Evolutionary conservation across 768 basidiomycete species (phyloP).

Genomic region (Coprinellus aureogranulatus): DNA sequence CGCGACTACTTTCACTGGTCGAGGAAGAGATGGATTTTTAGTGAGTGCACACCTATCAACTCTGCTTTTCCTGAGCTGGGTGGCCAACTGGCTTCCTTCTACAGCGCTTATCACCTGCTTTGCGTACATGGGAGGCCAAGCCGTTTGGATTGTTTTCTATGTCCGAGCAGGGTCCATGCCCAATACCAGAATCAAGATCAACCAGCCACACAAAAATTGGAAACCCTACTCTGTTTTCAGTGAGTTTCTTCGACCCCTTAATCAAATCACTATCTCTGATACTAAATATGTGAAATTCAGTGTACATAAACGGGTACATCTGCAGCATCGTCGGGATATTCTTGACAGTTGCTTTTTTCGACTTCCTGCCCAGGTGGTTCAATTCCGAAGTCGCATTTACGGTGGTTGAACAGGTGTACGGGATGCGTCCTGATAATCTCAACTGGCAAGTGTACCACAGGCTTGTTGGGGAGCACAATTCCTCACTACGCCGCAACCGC

Average conservation of each 20-base stretch:
- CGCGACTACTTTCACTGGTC: constrained; percentile 2
- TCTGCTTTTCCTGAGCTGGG: too few relatives aligned
- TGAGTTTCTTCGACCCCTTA: neutral
- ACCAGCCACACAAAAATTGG: constrained; percentile 1
- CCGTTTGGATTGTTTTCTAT: neutral
- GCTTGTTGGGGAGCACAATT: too few relatives aligned
- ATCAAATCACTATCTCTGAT: too few relatives aligned
- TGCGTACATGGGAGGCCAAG: neutral
- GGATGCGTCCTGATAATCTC: neutral
- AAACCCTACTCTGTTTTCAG: neutral
- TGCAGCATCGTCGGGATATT: neutral
- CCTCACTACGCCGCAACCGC: too few relatives aligned
- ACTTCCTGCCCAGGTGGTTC: neutral
- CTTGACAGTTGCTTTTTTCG: neutral
- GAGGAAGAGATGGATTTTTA: neutral
- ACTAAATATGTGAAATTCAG: too few relatives aligned
- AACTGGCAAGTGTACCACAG: neutral
- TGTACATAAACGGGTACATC: neutral
- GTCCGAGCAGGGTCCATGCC: neutral
- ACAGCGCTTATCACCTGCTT: neutral
- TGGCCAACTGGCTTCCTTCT: too few relatives aligned
- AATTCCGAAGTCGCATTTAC: neutral
- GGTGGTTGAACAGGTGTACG: neutral
- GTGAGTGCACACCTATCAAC: neutral
- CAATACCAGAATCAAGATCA: neutral